These are phyloP conservation scores for Fonsecaea monophora DNA, from an alignment of 2,329 filamentous ascomycete genomes.

Conservation along the genomic window DNA sequence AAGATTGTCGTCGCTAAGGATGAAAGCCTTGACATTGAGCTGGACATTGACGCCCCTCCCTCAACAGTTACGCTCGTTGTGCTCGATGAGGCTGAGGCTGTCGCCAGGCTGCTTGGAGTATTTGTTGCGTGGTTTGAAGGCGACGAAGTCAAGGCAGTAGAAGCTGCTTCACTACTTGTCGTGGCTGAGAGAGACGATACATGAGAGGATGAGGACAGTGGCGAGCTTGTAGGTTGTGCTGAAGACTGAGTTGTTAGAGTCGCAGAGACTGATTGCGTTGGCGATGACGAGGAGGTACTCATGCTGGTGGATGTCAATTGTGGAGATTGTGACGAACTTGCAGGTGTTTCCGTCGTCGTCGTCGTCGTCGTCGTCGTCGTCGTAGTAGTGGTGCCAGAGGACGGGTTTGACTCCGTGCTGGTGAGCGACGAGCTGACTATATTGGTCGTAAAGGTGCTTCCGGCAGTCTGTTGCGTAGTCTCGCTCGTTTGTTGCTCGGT, in stretches of 20 bases:
- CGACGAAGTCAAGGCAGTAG: background rate
- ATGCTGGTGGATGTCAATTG: background rate
- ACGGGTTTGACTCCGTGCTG: background rate
- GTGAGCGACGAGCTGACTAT: background rate
- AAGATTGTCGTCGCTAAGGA: background rate
- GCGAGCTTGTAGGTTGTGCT: background rate
- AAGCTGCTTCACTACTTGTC: background rate
- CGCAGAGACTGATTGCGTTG: background rate
- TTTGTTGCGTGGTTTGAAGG: background rate
- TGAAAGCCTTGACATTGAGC: background rate
- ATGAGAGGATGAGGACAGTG: background rate
- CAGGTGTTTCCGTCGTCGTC: background rate
- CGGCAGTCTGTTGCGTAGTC: background rate
- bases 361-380: background rate
- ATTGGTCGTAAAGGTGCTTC: background rate
- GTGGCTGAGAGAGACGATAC: background rate
- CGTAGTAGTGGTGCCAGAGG: background rate
- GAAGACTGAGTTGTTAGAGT: background rate
- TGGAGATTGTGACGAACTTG: background rate
- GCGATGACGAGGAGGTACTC: background rate
- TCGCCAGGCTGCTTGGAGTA: background rate
- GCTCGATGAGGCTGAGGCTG: conserved; percentile 3
- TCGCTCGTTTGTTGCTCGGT: background rate
- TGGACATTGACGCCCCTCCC: background rate
- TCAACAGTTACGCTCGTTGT: conserved; percentile 2